A percentile compares a stretch with the other conserved stretches of the same genome.
These are phyloP conservation scores for Lycium ferocissimum DNA, from an alignment of 257 asterid species.

Conservation along the genomic window DNA sequence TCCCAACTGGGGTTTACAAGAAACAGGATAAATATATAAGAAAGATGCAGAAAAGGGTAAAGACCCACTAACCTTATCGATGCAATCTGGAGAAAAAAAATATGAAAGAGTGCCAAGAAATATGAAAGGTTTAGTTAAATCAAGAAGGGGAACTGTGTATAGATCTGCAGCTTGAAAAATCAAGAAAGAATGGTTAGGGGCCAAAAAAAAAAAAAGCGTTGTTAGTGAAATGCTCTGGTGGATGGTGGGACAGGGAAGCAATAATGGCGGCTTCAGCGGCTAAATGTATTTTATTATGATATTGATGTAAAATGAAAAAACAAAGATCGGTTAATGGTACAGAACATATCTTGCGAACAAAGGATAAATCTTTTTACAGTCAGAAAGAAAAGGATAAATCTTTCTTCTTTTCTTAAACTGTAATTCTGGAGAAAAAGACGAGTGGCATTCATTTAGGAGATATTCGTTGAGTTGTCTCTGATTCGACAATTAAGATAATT, in stretches of 20 bases:
- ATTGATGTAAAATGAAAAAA: not conserved
- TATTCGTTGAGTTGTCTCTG: constrained; percentile 13
- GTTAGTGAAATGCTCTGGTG: not conserved
- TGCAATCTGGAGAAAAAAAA: not conserved
- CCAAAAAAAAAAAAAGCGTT: not conserved
- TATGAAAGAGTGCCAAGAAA: not conserved
- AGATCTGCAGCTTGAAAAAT: constrained; percentile 13
- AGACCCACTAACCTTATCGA: constrained; percentile 18
- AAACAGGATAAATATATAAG: not conserved
- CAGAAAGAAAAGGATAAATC: not conserved
- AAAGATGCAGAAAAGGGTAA: not conserved
- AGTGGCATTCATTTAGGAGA: not conserved
- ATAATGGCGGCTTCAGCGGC: constrained; percentile 26
- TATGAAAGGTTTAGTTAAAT: not conserved
- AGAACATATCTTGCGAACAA: not conserved
- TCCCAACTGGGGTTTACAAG: constrained; percentile 20
- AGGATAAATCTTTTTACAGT: constrained; percentile 2
- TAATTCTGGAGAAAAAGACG: not conserved
- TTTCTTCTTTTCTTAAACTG: not conserved
- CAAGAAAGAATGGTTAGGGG: not conserved
- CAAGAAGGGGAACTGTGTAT: constrained; percentile 12
- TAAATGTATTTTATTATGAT: not conserved
- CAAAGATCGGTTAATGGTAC: not conserved
- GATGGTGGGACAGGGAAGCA: constrained; percentile 25
- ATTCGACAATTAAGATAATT: not conserved